Base-by-base conservation (phyloP, 2,329 filamentous ascomycete species). In the Talaromyces islandicus region DNA sequence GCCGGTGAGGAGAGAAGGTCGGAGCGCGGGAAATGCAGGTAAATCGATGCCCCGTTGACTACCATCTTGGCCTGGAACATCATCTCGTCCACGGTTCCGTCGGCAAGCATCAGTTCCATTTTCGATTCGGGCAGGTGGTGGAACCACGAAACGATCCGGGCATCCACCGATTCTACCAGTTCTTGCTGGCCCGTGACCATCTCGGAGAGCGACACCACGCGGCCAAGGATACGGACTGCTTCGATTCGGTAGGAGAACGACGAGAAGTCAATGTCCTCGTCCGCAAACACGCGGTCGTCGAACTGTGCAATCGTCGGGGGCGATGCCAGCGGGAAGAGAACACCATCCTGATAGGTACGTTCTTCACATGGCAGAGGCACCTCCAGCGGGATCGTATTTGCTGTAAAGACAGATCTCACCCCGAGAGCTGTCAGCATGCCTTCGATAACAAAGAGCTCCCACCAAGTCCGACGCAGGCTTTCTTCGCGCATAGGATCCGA, bases 51-150 rank as follows among this genome's bases (percentile, higher is more conserved):
- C 54, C 75, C 76, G 60, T 84, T 78, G 57, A 83, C 80, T 67
- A 96, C 90, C 85, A 95, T 93, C 64, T 90, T 88, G 0, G 90
- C 92, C 72, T 95, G 91, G 76, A 96, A 96, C 74, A 96, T 87
- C 83, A 96, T 88, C 75, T 96, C 91, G 71, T 97, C 92, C 11
- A 92, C 80, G 57, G 85, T 82, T 32, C 90, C 88, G 66, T 88
- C 85, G 63, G 84, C 83, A 61, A 85, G 83, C 57, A 95, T 78
- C 17, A 90, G 81, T 62, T 90, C 84, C 59, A 81, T 81, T 75
- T 95, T 95, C 14, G 81, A 81, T 17, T 82, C 79, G 0, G 92
- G 92, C 0, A 96, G 79, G 67, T 94, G 89, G 54, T 93, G 83
- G 58, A 86, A 83, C 90, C 91, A 96, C 71, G 91, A 92, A 14